Percentiles rank a stretch among this genome's conserved stretches.
phyloP scores from a whole-genome alignment of 257 asterid species.

The Fraxinus quadrangulata region DNA sequence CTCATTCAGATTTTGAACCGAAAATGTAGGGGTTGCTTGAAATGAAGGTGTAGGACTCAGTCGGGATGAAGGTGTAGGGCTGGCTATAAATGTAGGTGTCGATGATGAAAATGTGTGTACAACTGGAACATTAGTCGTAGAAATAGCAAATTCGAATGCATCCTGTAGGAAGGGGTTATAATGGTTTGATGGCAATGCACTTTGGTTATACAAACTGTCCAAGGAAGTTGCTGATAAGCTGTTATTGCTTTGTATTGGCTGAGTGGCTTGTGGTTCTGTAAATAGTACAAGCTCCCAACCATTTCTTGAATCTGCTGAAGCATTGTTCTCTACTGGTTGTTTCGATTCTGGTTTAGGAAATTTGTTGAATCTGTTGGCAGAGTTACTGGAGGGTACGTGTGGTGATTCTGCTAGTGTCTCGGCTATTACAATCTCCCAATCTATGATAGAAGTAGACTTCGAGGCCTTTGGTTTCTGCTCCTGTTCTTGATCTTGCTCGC shows the following conservation, averaged over 20 bases:
- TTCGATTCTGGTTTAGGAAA: constrained; percentile 21
- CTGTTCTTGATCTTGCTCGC: constrained; percentile 18
- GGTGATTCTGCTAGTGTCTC: constrained; percentile 35
- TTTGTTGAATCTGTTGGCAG: constrained; percentile 37
- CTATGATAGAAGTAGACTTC: constrained; percentile 25
- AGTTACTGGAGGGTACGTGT: constrained; percentile 21
- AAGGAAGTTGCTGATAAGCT: neutral
- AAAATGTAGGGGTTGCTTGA: constrained; percentile 55
- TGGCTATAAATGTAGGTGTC: constrained; percentile 26
- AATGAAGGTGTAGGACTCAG: constrained; percentile 32
- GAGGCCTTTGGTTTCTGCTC: constrained; percentile 23
- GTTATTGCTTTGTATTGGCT: neutral
- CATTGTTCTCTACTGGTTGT: neutral
- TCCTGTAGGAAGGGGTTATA: constrained; percentile 76
- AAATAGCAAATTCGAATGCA: constrained; percentile 9
- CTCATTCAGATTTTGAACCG: constrained; percentile 33
- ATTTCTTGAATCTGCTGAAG: constrained; percentile 17
- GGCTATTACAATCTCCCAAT: constrained; percentile 56
- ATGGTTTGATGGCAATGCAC: constrained; percentile 15
- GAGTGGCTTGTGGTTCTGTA: constrained; percentile 13
- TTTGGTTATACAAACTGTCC: constrained; percentile 25
- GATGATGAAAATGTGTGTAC: neutral
- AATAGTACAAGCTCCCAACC: constrained; percentile 46
- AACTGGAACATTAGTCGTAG: neutral
- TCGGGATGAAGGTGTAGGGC: neutral